A percentile compares a stretch with the other conserved stretches of the same genome.
phyloP scores from a whole-genome alignment of 139 green algal genomes.

The Microglena sp. region DNA sequence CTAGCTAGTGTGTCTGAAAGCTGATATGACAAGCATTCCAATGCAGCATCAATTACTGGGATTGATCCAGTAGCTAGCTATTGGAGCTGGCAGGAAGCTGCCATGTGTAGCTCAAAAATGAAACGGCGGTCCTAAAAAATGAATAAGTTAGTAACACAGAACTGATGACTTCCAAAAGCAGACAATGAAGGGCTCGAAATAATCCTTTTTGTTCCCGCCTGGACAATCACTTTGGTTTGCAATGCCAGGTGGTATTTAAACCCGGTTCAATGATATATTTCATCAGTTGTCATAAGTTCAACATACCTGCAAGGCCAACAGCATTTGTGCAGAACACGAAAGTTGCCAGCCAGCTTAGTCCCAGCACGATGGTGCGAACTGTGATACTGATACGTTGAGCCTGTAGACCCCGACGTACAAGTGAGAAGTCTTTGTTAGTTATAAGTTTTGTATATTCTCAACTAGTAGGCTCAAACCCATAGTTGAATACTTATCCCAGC shows the following conservation, averaged over 20 bases:
- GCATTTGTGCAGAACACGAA: conserved; percentile 64
- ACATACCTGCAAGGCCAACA: conserved; percentile 38
- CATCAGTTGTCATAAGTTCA: not conserved
- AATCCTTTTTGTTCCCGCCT: too few species aligned
- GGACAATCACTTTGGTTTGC: too few species aligned
- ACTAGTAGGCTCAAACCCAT: not conserved
- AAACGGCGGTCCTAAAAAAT: not conserved
- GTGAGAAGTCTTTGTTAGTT: not conserved
- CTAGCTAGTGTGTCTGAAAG: too few species aligned
- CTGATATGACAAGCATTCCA: too few species aligned
- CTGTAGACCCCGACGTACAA: conserved; percentile 8
- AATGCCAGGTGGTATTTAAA: too few species aligned
- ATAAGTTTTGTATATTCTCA: not conserved
- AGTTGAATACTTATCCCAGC: too few species aligned
- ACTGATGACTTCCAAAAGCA: not conserved
- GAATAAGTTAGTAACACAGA: not conserved
- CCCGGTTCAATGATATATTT: too few species aligned
- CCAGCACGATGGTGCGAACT: conserved; percentile 58
- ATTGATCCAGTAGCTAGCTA: too few species aligned
- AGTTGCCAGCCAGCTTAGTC: conserved; percentile 54
- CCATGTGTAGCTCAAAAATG: too few species aligned
- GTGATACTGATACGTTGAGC: conserved; percentile 59
- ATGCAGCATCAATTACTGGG: too few species aligned
- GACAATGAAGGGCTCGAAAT: too few species aligned
- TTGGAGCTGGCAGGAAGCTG: too few species aligned